Conservation (phyloP, 139 green algal species). For the Spirogloea muscicola region DNA sequence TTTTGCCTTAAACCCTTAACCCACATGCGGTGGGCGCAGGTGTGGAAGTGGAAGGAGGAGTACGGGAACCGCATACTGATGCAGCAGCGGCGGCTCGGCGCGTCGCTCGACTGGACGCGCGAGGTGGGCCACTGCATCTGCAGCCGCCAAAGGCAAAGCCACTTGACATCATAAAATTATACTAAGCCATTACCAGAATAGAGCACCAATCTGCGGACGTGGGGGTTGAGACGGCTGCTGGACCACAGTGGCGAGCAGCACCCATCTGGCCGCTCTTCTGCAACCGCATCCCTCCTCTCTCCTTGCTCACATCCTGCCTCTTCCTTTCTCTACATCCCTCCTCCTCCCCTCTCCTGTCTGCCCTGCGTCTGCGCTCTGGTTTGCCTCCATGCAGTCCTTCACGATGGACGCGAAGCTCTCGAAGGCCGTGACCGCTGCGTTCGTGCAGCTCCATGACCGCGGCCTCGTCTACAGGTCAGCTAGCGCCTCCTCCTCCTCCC, state of each 20-base stretch:
- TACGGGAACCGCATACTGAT: conserved; percentile 82
- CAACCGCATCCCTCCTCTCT: too few relatives aligned
- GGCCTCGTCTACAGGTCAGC: conserved; percentile 81
- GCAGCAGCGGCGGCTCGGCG: conserved; percentile 86
- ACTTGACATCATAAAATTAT: too few relatives aligned
- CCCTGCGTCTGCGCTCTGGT: conserved; percentile 86
- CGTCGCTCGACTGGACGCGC: conserved; percentile 84
- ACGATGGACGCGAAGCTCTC: conserved; percentile 91
- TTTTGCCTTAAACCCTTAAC: too few relatives aligned
- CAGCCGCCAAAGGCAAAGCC: too few relatives aligned
- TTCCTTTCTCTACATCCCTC: not conserved
- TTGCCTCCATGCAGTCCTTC: conserved; percentile 73
- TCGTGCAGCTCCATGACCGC: conserved; percentile 72
- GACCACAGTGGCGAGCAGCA: too few relatives aligned
- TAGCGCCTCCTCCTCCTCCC: not conserved
- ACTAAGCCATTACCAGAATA: too few relatives aligned
- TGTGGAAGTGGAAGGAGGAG: conserved; percentile 74
- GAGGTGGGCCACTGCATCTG: conserved; percentile 49
- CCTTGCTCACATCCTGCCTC: not conserved
- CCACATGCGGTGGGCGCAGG: conserved; percentile 15
- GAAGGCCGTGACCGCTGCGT: conserved; percentile 69
- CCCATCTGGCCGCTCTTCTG: too few relatives aligned
- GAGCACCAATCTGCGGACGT: conserved; percentile 74
- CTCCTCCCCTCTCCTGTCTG: not conserved
- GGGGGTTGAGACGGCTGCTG: conserved; percentile 69